Evolutionary conservation across 2,329 filamentous ascomycete genomes (phyloP), one percentile per base, ranked within the genome.

Genomic region (Monilinia polystroma): DNA sequence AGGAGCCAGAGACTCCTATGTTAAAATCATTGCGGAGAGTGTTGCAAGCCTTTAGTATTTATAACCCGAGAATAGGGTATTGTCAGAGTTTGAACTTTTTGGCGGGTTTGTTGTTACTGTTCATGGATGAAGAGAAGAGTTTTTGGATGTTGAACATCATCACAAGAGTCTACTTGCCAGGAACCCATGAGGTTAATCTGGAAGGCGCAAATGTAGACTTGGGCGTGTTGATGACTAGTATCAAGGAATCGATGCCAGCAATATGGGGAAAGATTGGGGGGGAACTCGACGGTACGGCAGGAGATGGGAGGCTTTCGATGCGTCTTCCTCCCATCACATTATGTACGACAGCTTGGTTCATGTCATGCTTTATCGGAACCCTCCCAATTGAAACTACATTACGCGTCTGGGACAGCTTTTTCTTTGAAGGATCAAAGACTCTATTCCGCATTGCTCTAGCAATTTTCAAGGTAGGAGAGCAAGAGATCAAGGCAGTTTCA

Each of bases 61-160:
- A 97, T 79, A 96, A 96, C 73, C 93, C 94, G 0, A 86, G 86
- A 65, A 96, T 97, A 72, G 94, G 94, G 18, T 98, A 98, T 78
- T 98, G 94, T 75, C 94, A 98, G 77, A 96, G 91, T 26, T 85
- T 98, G 41, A 98, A 98, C 78, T 98, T 98, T 78, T 85, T 98
- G 62, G 93, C 94, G 5, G 94, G 93, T 4, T 84, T 98, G 63
- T 82, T 98, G 1, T 86, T 98, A 2, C 83, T 98, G 3, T 97
- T 98, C 77, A 88, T 97, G 75, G 86, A 85, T 4, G 94, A 97
- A 76, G 93, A 97, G 78, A 93, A 96, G 73, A 86, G 90, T 3
- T 98, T 98, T 75, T 93, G 93, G 86, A 86, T 98, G 75, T 84
- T 98, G 68, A 95, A 96, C 73, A 92, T 97, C 74, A 92, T 98